A percentile compares a stretch with the other conserved stretches of the same genome.
phyloP scores from a whole-genome alignment of 2,329 filamentous ascomycete genomes.

The Penicillium sp. region DNA sequence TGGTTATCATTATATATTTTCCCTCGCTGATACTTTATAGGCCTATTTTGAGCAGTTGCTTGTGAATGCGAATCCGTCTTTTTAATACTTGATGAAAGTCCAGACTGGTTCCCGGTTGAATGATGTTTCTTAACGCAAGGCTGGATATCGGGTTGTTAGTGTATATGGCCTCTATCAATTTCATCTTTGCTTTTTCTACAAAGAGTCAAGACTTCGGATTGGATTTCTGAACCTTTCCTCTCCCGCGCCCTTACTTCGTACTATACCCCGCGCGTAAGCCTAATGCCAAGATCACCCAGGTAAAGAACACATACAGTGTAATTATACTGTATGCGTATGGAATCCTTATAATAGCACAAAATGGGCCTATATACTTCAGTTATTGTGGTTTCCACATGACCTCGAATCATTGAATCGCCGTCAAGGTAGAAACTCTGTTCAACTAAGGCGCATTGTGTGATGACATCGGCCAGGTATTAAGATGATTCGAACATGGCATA shows the following conservation, averaged over 20 bases:
- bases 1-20: too few species aligned
- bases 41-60: conserved; percentile 33
- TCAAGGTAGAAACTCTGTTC: neutral
- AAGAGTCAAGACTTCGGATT: too few species aligned
- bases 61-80: conserved; percentile 28
- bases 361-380: neutral
- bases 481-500: conserved; percentile 6
- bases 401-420: neutral
- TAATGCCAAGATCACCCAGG: neutral
- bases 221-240: too few species aligned
- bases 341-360: neutral
- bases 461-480: neutral
- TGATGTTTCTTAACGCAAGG: neutral
- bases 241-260: too few species aligned
- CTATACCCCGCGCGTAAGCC: too few species aligned
- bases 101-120: neutral
- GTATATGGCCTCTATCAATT: too few species aligned
- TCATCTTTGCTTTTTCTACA: too few species aligned
- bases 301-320: neutral
- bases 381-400: neutral
- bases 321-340: neutral
- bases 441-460: conserved; percentile 2
- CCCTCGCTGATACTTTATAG: conserved; percentile 28
- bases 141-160: too few species aligned
- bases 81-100: conserved; percentile 6